Conservation (phyloP, 306 rosid genomes). For the Gleditsia sinensis region DNA sequence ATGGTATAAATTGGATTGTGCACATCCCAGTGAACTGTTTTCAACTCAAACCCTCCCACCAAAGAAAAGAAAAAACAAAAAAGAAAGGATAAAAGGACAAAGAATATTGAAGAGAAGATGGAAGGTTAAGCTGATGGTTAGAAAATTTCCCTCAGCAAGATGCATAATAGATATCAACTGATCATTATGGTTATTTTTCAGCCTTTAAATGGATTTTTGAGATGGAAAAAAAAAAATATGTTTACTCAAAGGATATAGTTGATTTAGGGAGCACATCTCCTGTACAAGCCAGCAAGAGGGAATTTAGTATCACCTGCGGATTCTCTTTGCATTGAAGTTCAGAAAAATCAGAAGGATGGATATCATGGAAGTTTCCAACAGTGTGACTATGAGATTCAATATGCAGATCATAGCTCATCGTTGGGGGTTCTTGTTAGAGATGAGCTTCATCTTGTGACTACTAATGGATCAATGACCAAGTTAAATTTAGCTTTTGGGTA, state of each 20-base stretch:
- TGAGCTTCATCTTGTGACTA: slow-evolving; percentile 50
- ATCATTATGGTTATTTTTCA: slow-evolving; percentile 14
- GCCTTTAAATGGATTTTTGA: slow-evolving; percentile 1
- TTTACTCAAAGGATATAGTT: slow-evolving; percentile 37
- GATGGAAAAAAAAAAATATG: slow-evolving; percentile 18
- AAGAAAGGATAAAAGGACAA: not conserved
- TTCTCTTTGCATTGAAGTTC: slow-evolving; percentile 63
- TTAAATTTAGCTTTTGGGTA: slow-evolving; percentile 73
- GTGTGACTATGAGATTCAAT: slow-evolving; percentile 85
- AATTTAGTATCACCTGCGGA: slow-evolving; percentile 51
- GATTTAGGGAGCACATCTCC: slow-evolving; percentile 71
- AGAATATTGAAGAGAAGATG: not conserved
- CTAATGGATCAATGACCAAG: slow-evolving; percentile 66
- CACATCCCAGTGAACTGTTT: not conserved
- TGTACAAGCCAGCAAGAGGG: slow-evolving; percentile 67
- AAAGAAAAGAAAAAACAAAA: not conserved
- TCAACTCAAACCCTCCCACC: not conserved
- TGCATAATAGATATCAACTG: not conserved
- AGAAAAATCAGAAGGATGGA: slow-evolving; percentile 48
- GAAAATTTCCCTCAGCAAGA: not conserved
- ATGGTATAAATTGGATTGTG: not conserved
- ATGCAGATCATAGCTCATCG: slow-evolving; percentile 83
- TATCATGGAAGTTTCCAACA: slow-evolving; percentile 54
- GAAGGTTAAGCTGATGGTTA: not conserved
- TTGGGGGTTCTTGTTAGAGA: slow-evolving; percentile 80